phyloP scores from a whole-genome alignment of 495 filamentous ascomycete genomes.

The Astrocystis sublimbata region DNA sequence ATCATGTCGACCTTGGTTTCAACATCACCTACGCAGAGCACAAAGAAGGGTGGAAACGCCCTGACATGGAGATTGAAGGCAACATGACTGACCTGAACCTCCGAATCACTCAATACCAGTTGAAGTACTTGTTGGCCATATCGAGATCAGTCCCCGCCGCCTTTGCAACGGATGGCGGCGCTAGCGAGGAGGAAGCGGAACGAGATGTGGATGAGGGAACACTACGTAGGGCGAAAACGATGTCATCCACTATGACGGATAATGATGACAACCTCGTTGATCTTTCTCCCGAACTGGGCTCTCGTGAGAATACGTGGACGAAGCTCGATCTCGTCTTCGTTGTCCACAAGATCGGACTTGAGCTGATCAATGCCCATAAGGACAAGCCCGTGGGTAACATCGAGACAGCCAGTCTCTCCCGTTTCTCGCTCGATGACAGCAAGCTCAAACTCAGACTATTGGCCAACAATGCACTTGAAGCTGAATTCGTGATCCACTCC shows the following conservation, averaged over 20 bases:
- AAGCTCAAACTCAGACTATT: constrained; percentile 92
- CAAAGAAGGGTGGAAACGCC: constrained; percentile 70
- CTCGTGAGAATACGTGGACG: constrained; percentile 74
- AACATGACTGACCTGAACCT: constrained; percentile 91
- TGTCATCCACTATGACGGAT: constrained; percentile 43
- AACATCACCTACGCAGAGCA: constrained; percentile 89
- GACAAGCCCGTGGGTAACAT: constrained; percentile 73
- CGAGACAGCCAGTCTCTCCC: constrained; percentile 81
- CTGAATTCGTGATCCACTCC: constrained; percentile 89
- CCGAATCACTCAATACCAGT: constrained; percentile 82
- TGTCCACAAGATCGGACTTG: constrained; percentile 80
- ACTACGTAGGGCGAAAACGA: constrained; percentile 47
- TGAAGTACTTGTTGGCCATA: constrained; percentile 83
- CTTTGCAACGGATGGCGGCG: constrained; percentile 75
- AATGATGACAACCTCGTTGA: constrained; percentile 50
- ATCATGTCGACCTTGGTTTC: constrained; percentile 92
- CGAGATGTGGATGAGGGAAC: constrained; percentile 49
- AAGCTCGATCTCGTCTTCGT: constrained; percentile 93
- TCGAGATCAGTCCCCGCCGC: constrained; percentile 82
- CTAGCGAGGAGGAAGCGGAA: constrained; percentile 60
- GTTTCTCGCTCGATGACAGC: constrained; percentile 90
- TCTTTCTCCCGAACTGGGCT: constrained; percentile 65
- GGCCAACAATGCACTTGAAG: constrained; percentile 87
- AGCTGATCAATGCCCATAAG: constrained; percentile 76
- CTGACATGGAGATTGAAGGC: constrained; percentile 89